phyloP scores from a whole-genome alignment of 2,329 filamentous ascomycete genomes.

The Saccharata proteae region DNA sequence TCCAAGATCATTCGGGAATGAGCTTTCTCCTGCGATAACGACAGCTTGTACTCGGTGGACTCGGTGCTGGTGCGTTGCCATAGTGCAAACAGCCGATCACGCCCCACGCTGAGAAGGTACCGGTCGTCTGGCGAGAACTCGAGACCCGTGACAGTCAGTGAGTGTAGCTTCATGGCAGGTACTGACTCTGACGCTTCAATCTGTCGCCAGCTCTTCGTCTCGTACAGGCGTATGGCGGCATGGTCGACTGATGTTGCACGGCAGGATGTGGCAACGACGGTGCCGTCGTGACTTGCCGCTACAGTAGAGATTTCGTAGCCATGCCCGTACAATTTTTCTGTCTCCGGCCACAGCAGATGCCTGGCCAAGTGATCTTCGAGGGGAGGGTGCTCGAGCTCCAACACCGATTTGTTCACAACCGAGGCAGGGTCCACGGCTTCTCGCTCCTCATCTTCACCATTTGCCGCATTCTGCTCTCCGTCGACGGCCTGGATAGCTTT shows the following conservation, averaged over 20 bases:
- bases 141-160: conserved; percentile 72
- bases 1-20: conserved; percentile 90
- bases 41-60: conserved; percentile 38
- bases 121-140: conserved; percentile 65
- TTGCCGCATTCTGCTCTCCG: conserved; percentile 19
- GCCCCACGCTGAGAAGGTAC: conserved; percentile 73
- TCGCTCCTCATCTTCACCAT: conserved; percentile 34
- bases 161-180: conserved; percentile 39
- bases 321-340: conserved; percentile 94
- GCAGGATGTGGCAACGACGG: conserved; percentile 78
- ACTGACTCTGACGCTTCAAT: conserved; percentile 50
- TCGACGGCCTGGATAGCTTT: conserved; percentile 59
- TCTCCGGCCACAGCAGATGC: conserved; percentile 89
- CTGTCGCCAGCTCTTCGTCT: conserved; percentile 79
- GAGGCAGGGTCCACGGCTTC: conserved; percentile 45
- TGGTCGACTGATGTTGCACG: conserved; percentile 87
- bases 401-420: conserved; percentile 45
- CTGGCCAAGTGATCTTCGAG: conserved; percentile 81
- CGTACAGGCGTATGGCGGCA: conserved; percentile 84
- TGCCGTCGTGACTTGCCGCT: conserved; percentile 62
- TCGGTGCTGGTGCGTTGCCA: conserved; percentile 42
- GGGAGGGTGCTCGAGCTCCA: conserved; percentile 62
- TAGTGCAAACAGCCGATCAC: conserved; percentile 83
- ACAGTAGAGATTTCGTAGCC: conserved; percentile 92
- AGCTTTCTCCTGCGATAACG: conserved; percentile 64